Percentiles rank a stretch among this genome's conserved stretches.
Conservation (phyloP, 108 stramenopile genomes). For the Cyclotella sp. region DNA sequence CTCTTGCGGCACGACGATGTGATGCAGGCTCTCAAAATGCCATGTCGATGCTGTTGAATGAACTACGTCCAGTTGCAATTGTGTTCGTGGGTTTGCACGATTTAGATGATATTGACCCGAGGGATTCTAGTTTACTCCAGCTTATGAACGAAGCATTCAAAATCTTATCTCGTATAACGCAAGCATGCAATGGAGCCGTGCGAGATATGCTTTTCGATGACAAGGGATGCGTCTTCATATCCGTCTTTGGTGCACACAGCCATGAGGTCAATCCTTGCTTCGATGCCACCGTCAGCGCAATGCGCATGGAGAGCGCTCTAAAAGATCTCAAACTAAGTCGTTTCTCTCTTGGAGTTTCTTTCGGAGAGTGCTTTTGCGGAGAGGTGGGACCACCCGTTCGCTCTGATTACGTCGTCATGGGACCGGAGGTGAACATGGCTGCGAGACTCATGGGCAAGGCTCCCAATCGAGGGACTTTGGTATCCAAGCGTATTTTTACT, state of each 20-base stretch:
- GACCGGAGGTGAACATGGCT: slow-evolving; percentile 61
- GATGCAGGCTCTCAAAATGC: slow-evolving; percentile 54
- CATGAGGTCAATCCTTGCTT: slow-evolving; percentile 59
- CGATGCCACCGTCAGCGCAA: slow-evolving; percentile 54
- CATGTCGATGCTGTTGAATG: slow-evolving; percentile 55
- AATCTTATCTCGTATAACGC: slow-evolving; percentile 55
- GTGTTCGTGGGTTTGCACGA: slow-evolving; percentile 58
- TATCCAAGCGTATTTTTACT: slow-evolving; percentile 57
- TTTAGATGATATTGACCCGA: slow-evolving; percentile 54
- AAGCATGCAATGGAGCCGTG: slow-evolving; percentile 57
- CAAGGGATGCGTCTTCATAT: slow-evolving; percentile 66
- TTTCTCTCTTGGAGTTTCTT: slow-evolving; percentile 60
- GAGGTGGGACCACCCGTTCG: slow-evolving; percentile 53
- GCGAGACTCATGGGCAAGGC: slow-evolving; percentile 64
- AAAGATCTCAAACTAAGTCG: slow-evolving; percentile 44
- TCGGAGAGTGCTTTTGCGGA: slow-evolving; percentile 61
- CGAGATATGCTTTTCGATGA: slow-evolving; percentile 62
- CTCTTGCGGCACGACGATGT: slow-evolving; percentile 51
- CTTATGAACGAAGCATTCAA: slow-evolving; percentile 57
- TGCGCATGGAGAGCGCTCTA: slow-evolving; percentile 58
- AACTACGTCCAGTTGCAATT: slow-evolving; percentile 55
- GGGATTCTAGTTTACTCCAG: slow-evolving; percentile 44
- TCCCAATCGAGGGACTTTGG: slow-evolving; percentile 53
- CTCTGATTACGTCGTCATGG: slow-evolving; percentile 63
- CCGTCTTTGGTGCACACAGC: slow-evolving; percentile 60